phyloP scores from a whole-genome alignment of 176 grass and related monocot species.

The Pontederia paniculata region DNA sequence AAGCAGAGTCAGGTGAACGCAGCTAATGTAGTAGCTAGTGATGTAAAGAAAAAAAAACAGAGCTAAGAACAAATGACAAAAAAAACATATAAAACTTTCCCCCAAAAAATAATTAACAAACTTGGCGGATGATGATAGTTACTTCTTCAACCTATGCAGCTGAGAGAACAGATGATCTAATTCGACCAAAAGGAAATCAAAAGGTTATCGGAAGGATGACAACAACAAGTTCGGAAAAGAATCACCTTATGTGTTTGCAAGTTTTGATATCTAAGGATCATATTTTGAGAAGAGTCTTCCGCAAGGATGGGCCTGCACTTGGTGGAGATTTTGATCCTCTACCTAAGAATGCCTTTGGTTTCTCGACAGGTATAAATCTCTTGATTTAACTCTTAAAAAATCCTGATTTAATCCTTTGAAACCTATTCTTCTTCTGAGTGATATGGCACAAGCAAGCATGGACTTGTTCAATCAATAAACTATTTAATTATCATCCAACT shows the following conservation, averaged over 20 bases:
- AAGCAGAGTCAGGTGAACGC: constrained; percentile 23
- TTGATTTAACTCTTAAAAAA: background rate
- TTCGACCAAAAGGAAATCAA: constrained; percentile 4
- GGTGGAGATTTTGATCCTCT: constrained; percentile 50
- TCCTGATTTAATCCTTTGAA: background rate
- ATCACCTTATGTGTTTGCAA: constrained; percentile 33
- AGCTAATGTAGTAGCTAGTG: too few relatives aligned
- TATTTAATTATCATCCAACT: too few relatives aligned
- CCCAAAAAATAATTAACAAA: too few relatives aligned
- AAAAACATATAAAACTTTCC: too few relatives aligned
- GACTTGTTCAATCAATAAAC: too few relatives aligned
- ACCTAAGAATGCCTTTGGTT: constrained; percentile 20
- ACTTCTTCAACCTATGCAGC: background rate
- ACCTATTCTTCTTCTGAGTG: background rate
- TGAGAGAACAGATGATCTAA: constrained; percentile 4
- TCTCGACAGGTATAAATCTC: constrained; percentile 36
- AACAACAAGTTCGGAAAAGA: constrained; percentile 23
- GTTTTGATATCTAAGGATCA: constrained; percentile 66
- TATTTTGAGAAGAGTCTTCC: constrained; percentile 70
- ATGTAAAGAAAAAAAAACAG: background rate
- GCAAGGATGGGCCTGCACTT: constrained; percentile 83
- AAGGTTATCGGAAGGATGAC: background rate
- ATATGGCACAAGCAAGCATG: too few relatives aligned
- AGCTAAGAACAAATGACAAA: background rate
- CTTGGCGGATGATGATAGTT: background rate